Base-by-base conservation (phyloP, 768 basidiomycete genomes). In the Russula olivacea region DNA sequence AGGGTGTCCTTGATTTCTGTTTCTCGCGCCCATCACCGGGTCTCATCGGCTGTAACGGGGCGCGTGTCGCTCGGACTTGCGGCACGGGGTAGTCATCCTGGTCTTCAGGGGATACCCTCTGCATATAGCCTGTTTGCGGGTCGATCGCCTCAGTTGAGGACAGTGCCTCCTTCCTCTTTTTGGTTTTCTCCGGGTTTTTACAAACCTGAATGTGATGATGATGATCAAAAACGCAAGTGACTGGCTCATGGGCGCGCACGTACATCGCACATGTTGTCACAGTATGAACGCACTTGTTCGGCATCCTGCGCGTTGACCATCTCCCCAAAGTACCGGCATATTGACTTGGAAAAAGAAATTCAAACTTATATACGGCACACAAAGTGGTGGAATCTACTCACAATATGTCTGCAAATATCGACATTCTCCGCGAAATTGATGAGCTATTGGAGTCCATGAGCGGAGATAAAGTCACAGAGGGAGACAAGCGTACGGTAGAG, bases 241-340 rank as follows among this genome's bases (percentile, higher is more conserved):
- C 32, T 17, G 23, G 12, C 12, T 28, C 30, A 30, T 57, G 40
- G 17, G 68, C 1, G 34, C 32, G 68, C 1, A 73, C 85, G 28
- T 69, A 91, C 91, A 71, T 93, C 91, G 68, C 91, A 93, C 89
- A 91, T 92, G 52, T 78, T 76, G 56, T 86, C 73, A 68, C 91
- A 93, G 67, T 88, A 84, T 4, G 69, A 69, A 59, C 78, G 78
- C 56, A 80, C 71, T 12, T 77, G 61, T 8, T 75, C 76, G 10
- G 75, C 67, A 66, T 87, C 78, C 12, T 69, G 72, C 8, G 74
- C 68, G 65, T 88, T 79, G 41, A 91, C 81, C 0, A 68, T 64
- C 73, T 93, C 91, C 1, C 88, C 91, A 66, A 93, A 93, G 71
- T 89, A 91, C 51, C 82, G 83, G 69, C 91, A 92, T 61, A 93